These are phyloP conservation scores for Pythium apleroticum DNA, from an alignment of 352 stramenopile genomes.

Conservation along the genomic window DNA sequence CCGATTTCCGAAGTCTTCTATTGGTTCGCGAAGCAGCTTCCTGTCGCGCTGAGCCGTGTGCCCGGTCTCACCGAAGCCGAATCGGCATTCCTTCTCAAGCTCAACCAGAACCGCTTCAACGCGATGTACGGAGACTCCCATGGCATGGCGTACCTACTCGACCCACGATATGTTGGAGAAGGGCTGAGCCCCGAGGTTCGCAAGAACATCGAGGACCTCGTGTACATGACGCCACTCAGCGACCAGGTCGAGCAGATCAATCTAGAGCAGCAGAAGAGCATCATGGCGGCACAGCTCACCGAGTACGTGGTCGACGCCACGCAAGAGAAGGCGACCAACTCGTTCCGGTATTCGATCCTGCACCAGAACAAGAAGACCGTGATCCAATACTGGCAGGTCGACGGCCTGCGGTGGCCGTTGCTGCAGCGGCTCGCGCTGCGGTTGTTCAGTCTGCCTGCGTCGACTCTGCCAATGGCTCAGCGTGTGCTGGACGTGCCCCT, in stretches of 20 bases:
- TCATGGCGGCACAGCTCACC: slow-evolving; percentile 33
- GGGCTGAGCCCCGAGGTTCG: slow-evolving; percentile 36
- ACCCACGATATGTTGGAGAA: slow-evolving; percentile 43
- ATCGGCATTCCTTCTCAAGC: slow-evolving; percentile 15
- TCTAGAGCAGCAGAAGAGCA: slow-evolving; percentile 22
- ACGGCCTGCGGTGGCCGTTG: slow-evolving; percentile 31
- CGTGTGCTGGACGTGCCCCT: slow-evolving; percentile 11
- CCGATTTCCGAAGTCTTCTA: slow-evolving; percentile 35
- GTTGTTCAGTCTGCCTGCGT: slow-evolving; percentile 31
- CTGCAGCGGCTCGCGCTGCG: slow-evolving; percentile 30
- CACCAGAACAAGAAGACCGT: slow-evolving; percentile 32
- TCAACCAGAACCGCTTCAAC: slow-evolving; percentile 32
- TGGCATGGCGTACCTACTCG: slow-evolving; percentile 32
- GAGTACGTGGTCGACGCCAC: slow-evolving; percentile 36
- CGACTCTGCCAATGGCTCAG: slow-evolving; percentile 14
- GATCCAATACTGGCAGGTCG: slow-evolving; percentile 37
- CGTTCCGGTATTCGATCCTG: slow-evolving; percentile 35
- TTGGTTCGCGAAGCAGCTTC: slow-evolving; percentile 32
- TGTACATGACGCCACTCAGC: slow-evolving; percentile 28
- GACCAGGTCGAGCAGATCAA: slow-evolving; percentile 1
- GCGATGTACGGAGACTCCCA: slow-evolving; percentile 27
- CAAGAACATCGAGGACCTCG: slow-evolving; percentile 35
- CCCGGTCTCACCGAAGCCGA: slow-evolving; percentile 14
- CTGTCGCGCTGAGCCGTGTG: slow-evolving; percentile 20
- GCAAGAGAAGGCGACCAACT: slow-evolving; percentile 17